phyloP scores from a whole-genome alignment of 805 yeast species.

The Candida nanaspora region DNA sequence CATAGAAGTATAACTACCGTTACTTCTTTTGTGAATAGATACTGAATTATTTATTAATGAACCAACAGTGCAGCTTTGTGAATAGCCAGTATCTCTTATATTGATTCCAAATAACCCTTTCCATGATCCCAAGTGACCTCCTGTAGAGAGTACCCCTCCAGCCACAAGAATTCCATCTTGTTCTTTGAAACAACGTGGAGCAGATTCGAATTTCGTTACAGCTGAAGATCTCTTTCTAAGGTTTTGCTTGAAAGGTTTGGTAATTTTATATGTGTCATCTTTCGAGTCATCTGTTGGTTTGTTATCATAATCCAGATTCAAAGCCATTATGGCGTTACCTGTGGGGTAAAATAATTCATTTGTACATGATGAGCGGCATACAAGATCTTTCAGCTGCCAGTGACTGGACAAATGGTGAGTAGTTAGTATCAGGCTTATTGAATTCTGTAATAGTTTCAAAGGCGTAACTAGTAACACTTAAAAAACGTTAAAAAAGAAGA shows the following conservation, averaged over 20 bases:
- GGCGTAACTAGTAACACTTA: too few relatives aligned
- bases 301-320: conserved; percentile 26
- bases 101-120: conserved; percentile 62
- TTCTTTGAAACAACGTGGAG: conserved; percentile 66
- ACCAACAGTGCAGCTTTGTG: conserved; percentile 56
- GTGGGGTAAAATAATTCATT: conserved; percentile 51
- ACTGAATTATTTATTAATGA: conserved; percentile 82
- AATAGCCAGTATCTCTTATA: conserved; percentile 40
- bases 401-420: conserved; percentile 8
- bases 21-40: conserved; percentile 37
- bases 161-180: conserved; percentile 39
- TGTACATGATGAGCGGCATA: conserved; percentile 42
- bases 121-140: conserved; percentile 26
- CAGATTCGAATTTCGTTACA: conserved; percentile 47
- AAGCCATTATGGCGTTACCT: conserved; percentile 42
- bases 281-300: neutral
- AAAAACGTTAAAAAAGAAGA: too few relatives aligned
- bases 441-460: neutral
- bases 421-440: neutral
- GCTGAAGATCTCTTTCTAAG: conserved; percentile 27
- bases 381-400: conserved; percentile 52
- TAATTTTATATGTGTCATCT: neutral
- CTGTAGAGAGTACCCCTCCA: conserved; percentile 33
- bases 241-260: neutral
- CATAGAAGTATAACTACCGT: conserved; percentile 44